These are phyloP conservation scores for Salix exigua DNA, from an alignment of 345 rosid species.

Conservation along the genomic window DNA sequence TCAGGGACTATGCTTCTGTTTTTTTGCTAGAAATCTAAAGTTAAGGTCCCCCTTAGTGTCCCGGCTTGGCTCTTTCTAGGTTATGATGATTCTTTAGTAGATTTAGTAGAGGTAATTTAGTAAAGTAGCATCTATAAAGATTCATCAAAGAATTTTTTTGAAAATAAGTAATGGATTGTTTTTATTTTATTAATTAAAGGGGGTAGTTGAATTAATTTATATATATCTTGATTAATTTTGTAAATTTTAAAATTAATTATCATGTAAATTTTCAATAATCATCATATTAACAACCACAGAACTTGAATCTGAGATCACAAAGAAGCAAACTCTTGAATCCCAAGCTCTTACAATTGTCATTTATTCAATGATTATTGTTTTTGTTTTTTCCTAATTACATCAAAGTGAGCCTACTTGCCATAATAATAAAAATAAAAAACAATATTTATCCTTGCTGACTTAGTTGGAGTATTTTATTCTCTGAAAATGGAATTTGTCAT, in stretches of 20 bases:
- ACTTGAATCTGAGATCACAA: too few relatives aligned
- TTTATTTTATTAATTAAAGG: background rate
- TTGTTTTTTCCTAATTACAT: too few relatives aligned
- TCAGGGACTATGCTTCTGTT: constrained; percentile 11
- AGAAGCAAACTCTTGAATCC: too few relatives aligned
- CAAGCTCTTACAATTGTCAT: too few relatives aligned
- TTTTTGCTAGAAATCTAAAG: constrained; percentile 3
- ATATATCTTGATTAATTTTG: too few relatives aligned
- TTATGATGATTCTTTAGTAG: constrained; percentile 27
- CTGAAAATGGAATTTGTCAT: background rate
- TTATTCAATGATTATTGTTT: too few relatives aligned
- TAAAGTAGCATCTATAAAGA: background rate
- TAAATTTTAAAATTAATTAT: too few relatives aligned
- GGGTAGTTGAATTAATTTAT: too few relatives aligned
- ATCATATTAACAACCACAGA: too few relatives aligned
- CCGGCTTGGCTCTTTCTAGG: constrained; percentile 23
- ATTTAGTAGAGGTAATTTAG: constrained; percentile 24
- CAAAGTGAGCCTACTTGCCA: too few relatives aligned
- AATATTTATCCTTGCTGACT: background rate
- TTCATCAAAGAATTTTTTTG: background rate
- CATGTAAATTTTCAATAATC: rapidly evolving
- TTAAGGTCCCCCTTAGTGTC: constrained; percentile 19
- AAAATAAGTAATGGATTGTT: background rate
- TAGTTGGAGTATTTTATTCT: background rate
- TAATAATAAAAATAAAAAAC: too few relatives aligned